These are phyloP conservation scores for Penicillium decumbens DNA, from an alignment of 2,329 filamentous ascomycete species.

Conservation along the genomic window DNA sequence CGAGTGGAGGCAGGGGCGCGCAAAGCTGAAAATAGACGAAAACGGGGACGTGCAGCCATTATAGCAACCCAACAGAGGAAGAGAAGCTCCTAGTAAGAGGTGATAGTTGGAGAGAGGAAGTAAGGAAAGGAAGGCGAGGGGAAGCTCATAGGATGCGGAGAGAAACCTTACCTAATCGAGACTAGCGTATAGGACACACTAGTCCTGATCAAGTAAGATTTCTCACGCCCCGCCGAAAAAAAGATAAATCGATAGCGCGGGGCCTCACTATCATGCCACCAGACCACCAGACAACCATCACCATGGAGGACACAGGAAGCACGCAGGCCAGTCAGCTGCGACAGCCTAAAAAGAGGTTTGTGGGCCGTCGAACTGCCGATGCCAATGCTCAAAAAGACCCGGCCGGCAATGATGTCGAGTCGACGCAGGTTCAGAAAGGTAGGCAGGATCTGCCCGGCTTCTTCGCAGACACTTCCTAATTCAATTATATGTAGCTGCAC, in stretches of 20 bases:
- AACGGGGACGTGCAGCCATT: conserved; percentile 25
- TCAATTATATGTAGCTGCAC: conserved; percentile 53
- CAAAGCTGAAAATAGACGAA: conserved; percentile 29
- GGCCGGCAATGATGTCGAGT: conserved; percentile 57
- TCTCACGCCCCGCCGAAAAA: conserved; percentile 15
- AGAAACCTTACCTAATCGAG: conserved; percentile 18
- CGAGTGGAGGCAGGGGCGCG: conserved; percentile 24
- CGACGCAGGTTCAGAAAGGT: conserved; percentile 50
- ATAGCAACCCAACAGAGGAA: conserved; percentile 13
- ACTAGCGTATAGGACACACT: conserved; percentile 8
- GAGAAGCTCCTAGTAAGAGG: neutral
- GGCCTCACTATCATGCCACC: conserved; percentile 3
- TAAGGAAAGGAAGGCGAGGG: conserved; percentile 6
- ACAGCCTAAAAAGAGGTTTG: conserved; percentile 88
- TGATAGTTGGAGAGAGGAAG: neutral
- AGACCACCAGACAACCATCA: neutral
- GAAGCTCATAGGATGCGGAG: conserved; percentile 28
- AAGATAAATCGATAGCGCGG: conserved; percentile 17
- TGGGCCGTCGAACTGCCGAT: conserved; percentile 70
- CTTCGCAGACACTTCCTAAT: conserved; percentile 10
- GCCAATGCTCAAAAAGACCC: conserved; percentile 53
- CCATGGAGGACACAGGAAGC: conserved; percentile 22
- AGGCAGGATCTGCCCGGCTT: conserved; percentile 9
- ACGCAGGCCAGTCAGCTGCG: conserved; percentile 33
- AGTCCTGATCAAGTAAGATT: too few species aligned